A percentile compares a stretch with the other conserved stretches of the same genome.
Conservation (phyloP, 2,329 filamentous ascomycete species). For the Ophiostoma sp. region DNA sequence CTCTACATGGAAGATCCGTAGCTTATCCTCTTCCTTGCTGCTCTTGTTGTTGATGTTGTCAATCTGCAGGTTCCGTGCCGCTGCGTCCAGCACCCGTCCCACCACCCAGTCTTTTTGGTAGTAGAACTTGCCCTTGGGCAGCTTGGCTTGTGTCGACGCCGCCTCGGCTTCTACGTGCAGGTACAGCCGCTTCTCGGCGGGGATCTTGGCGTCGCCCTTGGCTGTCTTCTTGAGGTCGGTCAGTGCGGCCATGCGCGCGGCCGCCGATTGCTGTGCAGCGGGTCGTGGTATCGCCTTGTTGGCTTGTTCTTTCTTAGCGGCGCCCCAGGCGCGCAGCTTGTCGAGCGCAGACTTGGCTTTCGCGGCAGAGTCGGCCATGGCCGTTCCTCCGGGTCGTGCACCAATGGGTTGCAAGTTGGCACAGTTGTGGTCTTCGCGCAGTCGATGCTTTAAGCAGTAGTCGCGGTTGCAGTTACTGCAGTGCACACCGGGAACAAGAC, state of each 20-base stretch:
- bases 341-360: slow-evolving; percentile 73
- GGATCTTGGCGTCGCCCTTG: slow-evolving; percentile 83
- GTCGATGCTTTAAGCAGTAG: slow-evolving; percentile 76
- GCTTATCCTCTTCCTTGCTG: slow-evolving; percentile 71
- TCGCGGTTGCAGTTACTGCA: slow-evolving; percentile 69
- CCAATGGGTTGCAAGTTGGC: slow-evolving; percentile 65
- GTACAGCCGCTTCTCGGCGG: slow-evolving; percentile 83
- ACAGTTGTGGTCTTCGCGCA: slow-evolving; percentile 83
- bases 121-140: slow-evolving; percentile 78
- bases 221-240: slow-evolving; percentile 81
- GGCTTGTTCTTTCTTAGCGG: slow-evolving; percentile 68
- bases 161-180: slow-evolving; percentile 87
- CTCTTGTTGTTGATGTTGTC: slow-evolving; percentile 82
- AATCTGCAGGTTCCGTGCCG: slow-evolving; percentile 74
- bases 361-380: slow-evolving; percentile 55
- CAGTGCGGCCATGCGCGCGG: slow-evolving; percentile 66
- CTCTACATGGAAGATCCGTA: slow-evolving; percentile 92
- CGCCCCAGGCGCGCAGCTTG: slow-evolving; percentile 77
- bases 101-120: slow-evolving; percentile 87
- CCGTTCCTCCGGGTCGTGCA: slow-evolving; percentile 39
- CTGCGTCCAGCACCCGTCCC: slow-evolving; percentile 75
- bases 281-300: slow-evolving; percentile 59
- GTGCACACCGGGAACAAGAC: slow-evolving; percentile 67
- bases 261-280: slow-evolving; percentile 49
- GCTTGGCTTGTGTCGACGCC: slow-evolving; percentile 79